Conservation (phyloP, 2,329 filamentous ascomycete species). For the Xylariaceae sp. region DNA sequence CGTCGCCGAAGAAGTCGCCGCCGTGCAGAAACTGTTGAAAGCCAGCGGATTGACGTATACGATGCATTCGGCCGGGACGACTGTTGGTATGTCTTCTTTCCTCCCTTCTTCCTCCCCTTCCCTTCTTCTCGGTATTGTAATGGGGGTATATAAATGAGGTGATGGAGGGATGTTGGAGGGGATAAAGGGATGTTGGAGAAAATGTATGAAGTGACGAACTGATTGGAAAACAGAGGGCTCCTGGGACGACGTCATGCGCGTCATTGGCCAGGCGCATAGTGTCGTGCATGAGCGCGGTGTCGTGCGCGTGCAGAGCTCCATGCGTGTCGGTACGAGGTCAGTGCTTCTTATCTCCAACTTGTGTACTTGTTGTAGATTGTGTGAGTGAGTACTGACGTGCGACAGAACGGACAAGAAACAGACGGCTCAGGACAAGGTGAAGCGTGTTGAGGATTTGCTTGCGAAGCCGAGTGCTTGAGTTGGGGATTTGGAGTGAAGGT, state of each 20-base stretch:
- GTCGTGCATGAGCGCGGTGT: slow-evolving; percentile 73
- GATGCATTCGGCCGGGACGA: slow-evolving; percentile 94
- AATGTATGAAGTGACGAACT: too few species aligned
- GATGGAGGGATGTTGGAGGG: too few species aligned
- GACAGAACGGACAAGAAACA: slow-evolving; percentile 78
- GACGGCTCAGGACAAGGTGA: slow-evolving; percentile 74
- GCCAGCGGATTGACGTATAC: slow-evolving; percentile 74
- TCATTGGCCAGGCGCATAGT: slow-evolving; percentile 81
- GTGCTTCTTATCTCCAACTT: slow-evolving; percentile 23
- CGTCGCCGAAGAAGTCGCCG: slow-evolving; percentile 77
- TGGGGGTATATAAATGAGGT: too few species aligned
- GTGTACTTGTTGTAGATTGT: too few species aligned
- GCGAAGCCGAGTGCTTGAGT: slow-evolving; percentile 24
- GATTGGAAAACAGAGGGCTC: slow-evolving; percentile 62
- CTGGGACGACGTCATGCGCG: slow-evolving; percentile 81
- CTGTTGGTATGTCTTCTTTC: slow-evolving; percentile 60
- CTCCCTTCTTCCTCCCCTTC: neutral
- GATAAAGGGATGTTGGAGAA: neutral
- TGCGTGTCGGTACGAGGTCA: slow-evolving; percentile 75
- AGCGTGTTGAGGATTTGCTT: slow-evolving; percentile 50
- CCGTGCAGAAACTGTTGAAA: slow-evolving; percentile 79
- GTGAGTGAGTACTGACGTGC: neutral
- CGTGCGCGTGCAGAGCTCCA: slow-evolving; percentile 79
- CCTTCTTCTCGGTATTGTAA: neutral
- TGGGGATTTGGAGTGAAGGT: too few species aligned